Base-by-base conservation (phyloP, 1,284 basidiomycete species). In the Microbotryomycetes sp. region DNA sequence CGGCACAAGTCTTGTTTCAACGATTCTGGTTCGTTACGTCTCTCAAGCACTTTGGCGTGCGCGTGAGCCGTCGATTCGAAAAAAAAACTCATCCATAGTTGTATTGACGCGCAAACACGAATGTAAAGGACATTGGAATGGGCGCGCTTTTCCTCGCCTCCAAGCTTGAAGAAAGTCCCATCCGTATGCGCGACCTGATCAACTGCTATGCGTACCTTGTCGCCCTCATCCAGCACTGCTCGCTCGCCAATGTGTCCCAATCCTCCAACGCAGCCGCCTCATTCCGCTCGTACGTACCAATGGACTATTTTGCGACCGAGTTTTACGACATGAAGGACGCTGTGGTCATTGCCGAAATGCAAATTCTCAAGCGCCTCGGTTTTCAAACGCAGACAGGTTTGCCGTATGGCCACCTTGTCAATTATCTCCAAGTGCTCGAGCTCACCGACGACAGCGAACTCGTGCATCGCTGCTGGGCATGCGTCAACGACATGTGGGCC, bases 1-100 rank as follows among this genome's bases (percentile, higher is more conserved):
- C 91, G 0, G 96, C 96, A 0, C 93, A 97, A 74, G 91, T 97
- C 45, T 78, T 99, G 4, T 94, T 94, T 74, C 94, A 98, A 68
- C 81, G 94, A 29, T 99, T 98, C 80, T 98, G 87, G 88, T 97
- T 85, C 77, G 90, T 96, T 18, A 87, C 88, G 4, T 96, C 92
- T 3, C 85, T 98, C 84, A 86, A 87, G 72, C 87, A 91, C 62
- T 99, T 94, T 74, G 85, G 89, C 27, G 85, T 96, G 61, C 86
- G 85, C 67, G 92, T 94, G 71, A 75, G 84, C 79, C 27, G 4
- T 5, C 29, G 24, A 26, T 50, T 28, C 45, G n/a, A n/a, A n/a
- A n/a, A n/a, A n/a, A n/a, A n/a, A n/a, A n/a, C n/a, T n/a, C n/a
- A n/a, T n/a, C n/a, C n/a, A n/a, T n/a, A n/a, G n/a, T n/a, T n/a